Percentiles rank a stretch among this genome's conserved stretches.
Conservation (phyloP, 2,329 filamentous ascomycete species). For the Ophiostoma sp. region DNA sequence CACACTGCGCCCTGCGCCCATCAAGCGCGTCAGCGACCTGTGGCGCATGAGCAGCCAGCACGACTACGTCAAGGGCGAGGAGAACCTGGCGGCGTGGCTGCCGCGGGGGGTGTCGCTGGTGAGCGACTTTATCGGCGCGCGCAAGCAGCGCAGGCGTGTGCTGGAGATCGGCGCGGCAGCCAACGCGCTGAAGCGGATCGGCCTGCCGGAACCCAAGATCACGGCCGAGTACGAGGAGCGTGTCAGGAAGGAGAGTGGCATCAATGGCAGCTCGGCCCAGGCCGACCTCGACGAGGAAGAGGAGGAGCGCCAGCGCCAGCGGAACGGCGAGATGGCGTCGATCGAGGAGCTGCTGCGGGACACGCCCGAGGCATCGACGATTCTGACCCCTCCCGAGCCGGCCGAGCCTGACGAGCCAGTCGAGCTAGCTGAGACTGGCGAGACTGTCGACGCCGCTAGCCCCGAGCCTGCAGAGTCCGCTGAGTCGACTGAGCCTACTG, state of each 20-base stretch:
- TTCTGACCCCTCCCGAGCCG: constrained; percentile 25
- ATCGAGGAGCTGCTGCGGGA: constrained; percentile 56
- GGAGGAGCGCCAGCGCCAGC: constrained; percentile 2
- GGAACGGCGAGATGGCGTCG: constrained; percentile 40
- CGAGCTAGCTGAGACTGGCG: constrained; percentile 1
- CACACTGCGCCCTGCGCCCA: constrained; percentile 77
- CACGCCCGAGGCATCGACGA: constrained; percentile 48
- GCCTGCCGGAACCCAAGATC: constrained; percentile 40
- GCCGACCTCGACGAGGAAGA: constrained; percentile 37
- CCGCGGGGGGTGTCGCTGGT: constrained; percentile 86
- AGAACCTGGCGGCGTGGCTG: constrained; percentile 73
- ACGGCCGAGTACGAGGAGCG: constrained; percentile 17
- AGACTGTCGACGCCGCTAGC: neutral
- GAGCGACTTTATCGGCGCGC: constrained; percentile 73
- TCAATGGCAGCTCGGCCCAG: constrained; percentile 27
- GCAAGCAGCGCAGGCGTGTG: constrained; percentile 66
- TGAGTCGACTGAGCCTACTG: neutral
- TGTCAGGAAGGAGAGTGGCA: constrained; percentile 27
- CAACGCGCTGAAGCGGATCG: constrained; percentile 57
- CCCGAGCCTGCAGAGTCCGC: neutral
- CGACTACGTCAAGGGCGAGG: constrained; percentile 95
- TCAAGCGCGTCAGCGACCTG: constrained; percentile 85
- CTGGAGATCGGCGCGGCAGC: constrained; percentile 75
- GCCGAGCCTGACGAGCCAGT: neutral
- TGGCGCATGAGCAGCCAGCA: constrained; percentile 95